A percentile compares a stretch with the other conserved stretches of the same genome.
These are phyloP conservation scores for Aschersonia sp. DNA, from an alignment of 2,329 filamentous ascomycete genomes.

Conservation along the genomic window DNA sequence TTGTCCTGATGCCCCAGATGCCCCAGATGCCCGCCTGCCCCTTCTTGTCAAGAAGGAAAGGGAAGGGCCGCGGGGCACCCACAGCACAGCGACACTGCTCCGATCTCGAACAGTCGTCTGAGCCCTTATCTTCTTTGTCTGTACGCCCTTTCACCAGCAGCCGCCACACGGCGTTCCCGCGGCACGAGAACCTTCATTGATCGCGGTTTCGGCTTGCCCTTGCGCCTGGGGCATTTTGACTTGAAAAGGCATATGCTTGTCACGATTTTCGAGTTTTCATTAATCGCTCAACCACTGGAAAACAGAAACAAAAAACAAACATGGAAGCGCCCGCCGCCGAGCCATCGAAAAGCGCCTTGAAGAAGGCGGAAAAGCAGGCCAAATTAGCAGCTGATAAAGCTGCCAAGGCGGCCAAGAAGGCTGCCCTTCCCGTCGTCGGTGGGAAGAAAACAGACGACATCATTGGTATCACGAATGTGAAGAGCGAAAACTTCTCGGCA, in stretches of 20 bases:
- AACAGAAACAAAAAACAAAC: background rate
- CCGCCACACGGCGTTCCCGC: too few species aligned
- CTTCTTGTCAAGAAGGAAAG: background rate
- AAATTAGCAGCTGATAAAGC: slow-evolving; percentile 47
- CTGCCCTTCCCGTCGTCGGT: slow-evolving; percentile 33
- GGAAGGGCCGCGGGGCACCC: background rate
- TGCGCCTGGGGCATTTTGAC: too few species aligned
- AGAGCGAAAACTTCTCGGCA: slow-evolving; percentile 74
- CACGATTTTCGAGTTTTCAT: too few species aligned
- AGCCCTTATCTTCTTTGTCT: background rate
- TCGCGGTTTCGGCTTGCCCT: too few species aligned
- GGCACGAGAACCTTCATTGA: too few species aligned
- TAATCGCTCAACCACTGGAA: too few species aligned
- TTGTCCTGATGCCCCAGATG: slow-evolving; percentile 4
- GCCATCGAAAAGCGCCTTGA: slow-evolving; percentile 46
- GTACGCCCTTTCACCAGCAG: background rate
- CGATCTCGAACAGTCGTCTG: background rate
- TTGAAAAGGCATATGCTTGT: too few species aligned
- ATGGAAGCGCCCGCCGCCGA: slow-evolving; percentile 11
- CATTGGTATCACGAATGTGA: slow-evolving; percentile 78
- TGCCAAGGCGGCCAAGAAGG: slow-evolving; percentile 45
- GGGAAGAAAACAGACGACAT: slow-evolving; percentile 52
- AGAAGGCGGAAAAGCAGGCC: slow-evolving; percentile 52
- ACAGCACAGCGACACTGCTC: background rate
- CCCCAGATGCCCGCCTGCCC: slow-evolving; percentile 9